A percentile compares a stretch with the other conserved stretches of the same genome.
phyloP scores from a whole-genome alignment of 139 green algal genomes.

The Chlamydomonas sphaeroides region DNA sequence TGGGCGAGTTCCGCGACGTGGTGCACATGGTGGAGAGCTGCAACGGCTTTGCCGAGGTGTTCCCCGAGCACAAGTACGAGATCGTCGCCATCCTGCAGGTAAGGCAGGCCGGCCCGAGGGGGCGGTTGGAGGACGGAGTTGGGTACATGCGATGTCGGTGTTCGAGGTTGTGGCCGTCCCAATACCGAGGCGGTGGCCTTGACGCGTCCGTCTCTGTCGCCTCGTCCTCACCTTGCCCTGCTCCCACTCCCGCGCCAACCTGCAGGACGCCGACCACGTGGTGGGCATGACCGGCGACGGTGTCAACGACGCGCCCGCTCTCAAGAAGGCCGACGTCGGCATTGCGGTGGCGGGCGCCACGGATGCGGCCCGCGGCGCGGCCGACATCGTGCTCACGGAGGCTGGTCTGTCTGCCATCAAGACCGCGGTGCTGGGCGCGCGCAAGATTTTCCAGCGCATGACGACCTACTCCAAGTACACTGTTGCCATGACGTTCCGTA shows the following conservation, averaged over 20 bases:
- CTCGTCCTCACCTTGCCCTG: no score
- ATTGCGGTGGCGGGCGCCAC: constrained; percentile 85
- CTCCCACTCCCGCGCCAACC: no score
- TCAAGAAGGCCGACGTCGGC: constrained; percentile 96
- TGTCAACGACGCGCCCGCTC: constrained; percentile 95
- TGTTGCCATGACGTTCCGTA: constrained; percentile 88
- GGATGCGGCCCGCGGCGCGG: constrained; percentile 83
- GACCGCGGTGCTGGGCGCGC: constrained; percentile 76
- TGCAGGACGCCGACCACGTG: constrained; percentile 68
- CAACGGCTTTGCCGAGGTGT: constrained; percentile 89
- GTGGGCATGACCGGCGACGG: constrained; percentile 84
- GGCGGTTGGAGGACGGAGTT: no score
- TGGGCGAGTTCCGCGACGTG: constrained; percentile 58
- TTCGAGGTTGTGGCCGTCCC: no score
- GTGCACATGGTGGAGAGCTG: constrained; percentile 78
- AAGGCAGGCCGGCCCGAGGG: no score
- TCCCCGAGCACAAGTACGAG: constrained; percentile 92
- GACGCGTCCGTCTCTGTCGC: no score
- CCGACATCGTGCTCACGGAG: constrained; percentile 82
- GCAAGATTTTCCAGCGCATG: constrained; percentile 94
- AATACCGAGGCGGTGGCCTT: no score
- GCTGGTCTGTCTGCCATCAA: constrained; percentile 72
- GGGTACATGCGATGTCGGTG: no score
- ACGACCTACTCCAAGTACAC: constrained; percentile 90
- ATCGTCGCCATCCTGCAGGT: constrained; percentile 79